These are phyloP conservation scores for Salix suchowensis DNA, from an alignment of 345 rosid species.

Conservation along the genomic window DNA sequence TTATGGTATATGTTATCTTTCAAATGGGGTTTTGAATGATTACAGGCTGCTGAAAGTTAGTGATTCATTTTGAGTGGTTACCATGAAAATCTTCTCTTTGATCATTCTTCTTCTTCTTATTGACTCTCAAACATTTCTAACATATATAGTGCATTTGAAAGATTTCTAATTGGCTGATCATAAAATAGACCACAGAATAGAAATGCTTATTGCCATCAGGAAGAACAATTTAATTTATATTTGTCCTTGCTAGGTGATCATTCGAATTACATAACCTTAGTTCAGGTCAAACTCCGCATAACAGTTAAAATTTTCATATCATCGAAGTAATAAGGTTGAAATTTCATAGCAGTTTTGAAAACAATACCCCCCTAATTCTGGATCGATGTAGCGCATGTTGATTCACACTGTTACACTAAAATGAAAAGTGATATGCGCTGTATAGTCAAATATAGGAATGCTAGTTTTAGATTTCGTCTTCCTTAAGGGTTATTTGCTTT, in stretches of 20 bases:
- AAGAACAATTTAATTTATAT: not conserved
- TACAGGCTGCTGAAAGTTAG: constrained; percentile 16
- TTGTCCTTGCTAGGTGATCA: not conserved
- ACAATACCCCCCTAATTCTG: too few relatives aligned
- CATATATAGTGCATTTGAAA: not conserved
- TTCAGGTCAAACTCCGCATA: not conserved
- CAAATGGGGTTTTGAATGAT: constrained; percentile 21
- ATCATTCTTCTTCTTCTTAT: not conserved
- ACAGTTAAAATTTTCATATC: not conserved
- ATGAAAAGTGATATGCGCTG: not conserved
- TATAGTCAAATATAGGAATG: not conserved
- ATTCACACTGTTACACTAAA: not conserved
- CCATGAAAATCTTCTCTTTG: not conserved
- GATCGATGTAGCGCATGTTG: not conserved
- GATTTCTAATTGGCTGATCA: not conserved
- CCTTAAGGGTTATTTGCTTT: not conserved
- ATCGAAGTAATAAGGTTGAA: not conserved
- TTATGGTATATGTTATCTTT: constrained; percentile 5
- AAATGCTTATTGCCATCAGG: not conserved
- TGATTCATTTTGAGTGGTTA: constrained; percentile 14
- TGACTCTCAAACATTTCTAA: not conserved
- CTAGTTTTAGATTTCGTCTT: not conserved
- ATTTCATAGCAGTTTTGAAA: too few relatives aligned
- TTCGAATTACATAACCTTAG: not conserved
- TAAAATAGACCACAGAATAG: not conserved